These are phyloP conservation scores for Calocera viscosa DNA, from an alignment of 768 basidiomycete species.

Conservation along the genomic window DNA sequence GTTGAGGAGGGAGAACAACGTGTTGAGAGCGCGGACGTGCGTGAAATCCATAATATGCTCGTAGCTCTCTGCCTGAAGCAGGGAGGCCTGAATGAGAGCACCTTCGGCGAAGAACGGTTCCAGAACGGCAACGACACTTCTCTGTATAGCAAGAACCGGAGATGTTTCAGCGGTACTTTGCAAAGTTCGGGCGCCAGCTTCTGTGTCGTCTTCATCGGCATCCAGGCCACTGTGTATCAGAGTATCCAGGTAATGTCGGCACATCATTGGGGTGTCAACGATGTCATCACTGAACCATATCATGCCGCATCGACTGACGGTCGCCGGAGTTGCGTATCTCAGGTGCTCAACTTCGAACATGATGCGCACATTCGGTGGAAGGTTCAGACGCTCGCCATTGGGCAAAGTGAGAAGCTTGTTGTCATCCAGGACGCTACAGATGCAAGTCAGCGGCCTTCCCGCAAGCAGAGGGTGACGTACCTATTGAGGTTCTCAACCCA, in stretches of 20 bases:
- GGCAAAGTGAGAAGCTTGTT: slow-evolving; percentile 95
- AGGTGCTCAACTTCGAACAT: slow-evolving; percentile 99
- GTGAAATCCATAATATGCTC: slow-evolving; percentile 99
- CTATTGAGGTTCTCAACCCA: slow-evolving; percentile 99
- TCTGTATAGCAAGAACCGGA: slow-evolving; percentile 59
- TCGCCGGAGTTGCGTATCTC: slow-evolving; percentile 91
- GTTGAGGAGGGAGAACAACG: slow-evolving; percentile 93
- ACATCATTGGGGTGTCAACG: slow-evolving; percentile 83
- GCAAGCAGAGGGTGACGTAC: slow-evolving; percentile 33
- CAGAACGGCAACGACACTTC: slow-evolving; percentile 57
- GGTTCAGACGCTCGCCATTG: slow-evolving; percentile 93
- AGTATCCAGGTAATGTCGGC: slow-evolving; percentile 71
- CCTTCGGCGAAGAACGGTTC: slow-evolving; percentile 72
- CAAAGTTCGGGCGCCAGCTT: slow-evolving; percentile 24
- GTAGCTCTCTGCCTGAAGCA: slow-evolving; percentile 68
- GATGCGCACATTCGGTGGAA: slow-evolving; percentile 93
- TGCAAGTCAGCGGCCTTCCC: slow-evolving; percentile 2
- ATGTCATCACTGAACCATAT: slow-evolving; percentile 99
- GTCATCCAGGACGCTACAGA: slow-evolving; percentile 82
- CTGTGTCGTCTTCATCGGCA: slow-evolving; percentile 76
- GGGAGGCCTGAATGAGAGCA: slow-evolving; percentile 67
- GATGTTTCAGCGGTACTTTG: slow-evolving; percentile 35
- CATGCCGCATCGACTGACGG: slow-evolving; percentile 99
- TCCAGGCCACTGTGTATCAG: slow-evolving; percentile 66
- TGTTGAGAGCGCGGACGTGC: slow-evolving; percentile 76